Evolutionary conservation across 1,284 basidiomycete species (phyloP).

Genomic region (Ceratobasidium sp.): DNA sequence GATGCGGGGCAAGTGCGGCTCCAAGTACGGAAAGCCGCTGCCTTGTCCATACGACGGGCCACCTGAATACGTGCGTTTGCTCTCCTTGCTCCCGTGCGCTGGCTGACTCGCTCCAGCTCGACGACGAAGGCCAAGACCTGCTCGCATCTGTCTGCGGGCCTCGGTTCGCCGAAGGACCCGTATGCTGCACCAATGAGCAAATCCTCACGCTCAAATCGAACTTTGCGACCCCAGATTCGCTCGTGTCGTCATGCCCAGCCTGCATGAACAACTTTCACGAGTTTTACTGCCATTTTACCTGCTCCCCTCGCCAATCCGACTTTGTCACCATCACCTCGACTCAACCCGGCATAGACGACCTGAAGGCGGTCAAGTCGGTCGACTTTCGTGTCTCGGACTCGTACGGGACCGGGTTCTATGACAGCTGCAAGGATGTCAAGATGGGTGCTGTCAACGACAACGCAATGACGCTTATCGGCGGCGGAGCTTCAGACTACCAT

Average conservation of each 20-base stretch:
- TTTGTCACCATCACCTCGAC: conserved; percentile 87
- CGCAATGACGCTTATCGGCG: conserved; percentile 96
- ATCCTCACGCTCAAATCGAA: conserved; percentile 79
- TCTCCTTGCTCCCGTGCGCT: conserved; percentile 7
- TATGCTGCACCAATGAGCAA: conserved; percentile 87
- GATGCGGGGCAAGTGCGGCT: conserved; percentile 83
- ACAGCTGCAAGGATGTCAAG: conserved; percentile 93
- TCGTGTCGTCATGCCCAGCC: conserved; percentile 92
- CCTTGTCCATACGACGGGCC: conserved; percentile 88
- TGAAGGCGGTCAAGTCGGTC: conserved; percentile 82
- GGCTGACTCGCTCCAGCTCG: conserved; percentile 51
- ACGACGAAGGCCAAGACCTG: conserved; percentile 58
- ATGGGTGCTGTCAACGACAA: conserved; percentile 92
- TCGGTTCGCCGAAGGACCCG: conserved; percentile 70
- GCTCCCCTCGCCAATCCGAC: conserved; percentile 84
- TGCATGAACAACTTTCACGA: conserved; percentile 96
- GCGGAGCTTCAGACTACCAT: conserved; percentile 84
- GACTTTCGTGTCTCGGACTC: conserved; percentile 81
- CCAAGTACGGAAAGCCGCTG: conserved; percentile 75
- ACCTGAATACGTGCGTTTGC: conserved; percentile 66
- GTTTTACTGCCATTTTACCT: conserved; percentile 97
- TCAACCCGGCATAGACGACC: conserved; percentile 65
- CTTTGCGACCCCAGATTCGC: conserved; percentile 79
- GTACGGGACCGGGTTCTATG: conserved; percentile 84
- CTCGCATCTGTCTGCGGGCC: conserved; percentile 81